Percentiles rank a stretch among this genome's conserved stretches.
Conservation (phyloP, 495 filamentous ascomycete genomes). For the Hypoxylon crocopeplum region DNA sequence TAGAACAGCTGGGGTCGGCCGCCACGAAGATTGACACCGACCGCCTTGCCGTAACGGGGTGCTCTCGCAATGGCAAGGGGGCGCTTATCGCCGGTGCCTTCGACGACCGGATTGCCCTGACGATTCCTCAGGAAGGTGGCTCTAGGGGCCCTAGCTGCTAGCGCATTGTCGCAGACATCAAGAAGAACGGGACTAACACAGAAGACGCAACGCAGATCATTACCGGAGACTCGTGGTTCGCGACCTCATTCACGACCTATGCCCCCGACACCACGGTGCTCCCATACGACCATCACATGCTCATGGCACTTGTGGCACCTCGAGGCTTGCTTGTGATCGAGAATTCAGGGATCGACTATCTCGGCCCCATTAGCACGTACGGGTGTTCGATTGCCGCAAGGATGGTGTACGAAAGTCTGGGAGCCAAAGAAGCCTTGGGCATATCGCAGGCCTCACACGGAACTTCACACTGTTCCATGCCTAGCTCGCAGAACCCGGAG, state of each 20-base stretch:
- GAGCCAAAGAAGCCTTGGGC: constrained; percentile 34
- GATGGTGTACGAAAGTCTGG: constrained; percentile 44
- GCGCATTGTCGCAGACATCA: constrained; percentile 49
- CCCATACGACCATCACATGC: constrained; percentile 53
- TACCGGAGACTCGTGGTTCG: constrained; percentile 57
- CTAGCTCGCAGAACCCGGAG: constrained; percentile 44
- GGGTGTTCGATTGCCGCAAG: constrained; percentile 47
- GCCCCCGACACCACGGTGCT: constrained; percentile 33
- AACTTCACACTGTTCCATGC: constrained; percentile 49
- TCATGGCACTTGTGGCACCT: constrained; percentile 49
- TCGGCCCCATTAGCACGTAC: constrained; percentile 49
- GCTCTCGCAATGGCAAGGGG: constrained; percentile 60
- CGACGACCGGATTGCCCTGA: constrained; percentile 52
- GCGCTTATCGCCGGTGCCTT: constrained; percentile 57
- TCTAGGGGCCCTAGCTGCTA: constrained; percentile 57
- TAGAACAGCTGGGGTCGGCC: constrained; percentile 45
- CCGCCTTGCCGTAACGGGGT: constrained; percentile 54
- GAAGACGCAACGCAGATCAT: constrained; percentile 55
- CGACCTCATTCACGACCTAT: constrained; percentile 42
- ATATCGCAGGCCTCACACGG: constrained; percentile 41
- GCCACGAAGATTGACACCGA: constrained; percentile 48
- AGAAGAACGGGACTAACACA: constrained; percentile 47
- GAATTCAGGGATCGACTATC: constrained; percentile 53
- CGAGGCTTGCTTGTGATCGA: constrained; percentile 50
- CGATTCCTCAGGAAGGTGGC: constrained; percentile 58